Conservation (phyloP, 2,329 filamentous ascomycete genomes). For the Botrytis tulipae region DNA sequence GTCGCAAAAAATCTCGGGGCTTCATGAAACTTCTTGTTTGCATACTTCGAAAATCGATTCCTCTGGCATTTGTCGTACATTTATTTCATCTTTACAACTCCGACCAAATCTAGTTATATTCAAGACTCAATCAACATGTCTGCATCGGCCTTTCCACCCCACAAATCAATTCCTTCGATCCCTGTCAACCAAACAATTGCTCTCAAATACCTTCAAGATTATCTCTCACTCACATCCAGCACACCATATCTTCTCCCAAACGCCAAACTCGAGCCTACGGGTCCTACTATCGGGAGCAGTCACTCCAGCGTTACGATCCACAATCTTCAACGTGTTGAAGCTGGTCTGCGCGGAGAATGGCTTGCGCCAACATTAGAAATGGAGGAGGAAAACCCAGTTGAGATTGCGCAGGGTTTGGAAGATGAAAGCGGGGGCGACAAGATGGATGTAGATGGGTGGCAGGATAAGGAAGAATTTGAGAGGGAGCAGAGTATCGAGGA, state of each 20-base stretch:
- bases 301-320: constrained; percentile 47
- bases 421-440: constrained; percentile 33
- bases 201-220: constrained; percentile 36
- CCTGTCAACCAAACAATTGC: constrained; percentile 34
- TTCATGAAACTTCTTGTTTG: not conserved
- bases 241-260: constrained; percentile 38
- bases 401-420: constrained; percentile 33
- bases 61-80: not conserved
- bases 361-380: constrained; percentile 44
- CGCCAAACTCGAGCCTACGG: constrained; percentile 37
- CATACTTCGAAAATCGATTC: not conserved
- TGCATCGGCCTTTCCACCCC: constrained; percentile 38
- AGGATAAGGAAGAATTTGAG: constrained; percentile 41
- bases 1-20: constrained; percentile 23
- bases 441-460: constrained; percentile 37
- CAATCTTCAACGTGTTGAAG: constrained; percentile 52
- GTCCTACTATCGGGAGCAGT: constrained; percentile 34
- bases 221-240: constrained; percentile 33
- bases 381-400: constrained; percentile 31
- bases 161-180: constrained; percentile 31
- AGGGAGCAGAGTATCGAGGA: constrained; percentile 38
- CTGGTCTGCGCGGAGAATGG: constrained; percentile 51
- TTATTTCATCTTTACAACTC: not conserved
- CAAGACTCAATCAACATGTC: constrained; percentile 30
- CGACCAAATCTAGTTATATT: not conserved